Base-by-base conservation (phyloP, 1,139 yeast genomes). In the Taphrina communis region DNA sequence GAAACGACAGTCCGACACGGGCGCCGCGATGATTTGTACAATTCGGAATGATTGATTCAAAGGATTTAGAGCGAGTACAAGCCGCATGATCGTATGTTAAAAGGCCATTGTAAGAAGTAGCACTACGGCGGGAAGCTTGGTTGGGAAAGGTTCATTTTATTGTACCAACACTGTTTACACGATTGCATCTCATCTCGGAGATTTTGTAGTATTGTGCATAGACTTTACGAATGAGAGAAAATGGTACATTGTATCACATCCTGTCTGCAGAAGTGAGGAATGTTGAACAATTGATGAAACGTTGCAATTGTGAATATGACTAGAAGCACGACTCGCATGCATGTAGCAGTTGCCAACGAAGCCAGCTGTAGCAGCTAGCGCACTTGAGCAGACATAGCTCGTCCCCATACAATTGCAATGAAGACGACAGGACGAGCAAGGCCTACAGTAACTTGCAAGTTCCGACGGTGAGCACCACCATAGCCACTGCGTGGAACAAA, bases 71-170 rank as follows among this genome's bases (percentile, higher is more conserved):
- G 53, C 53, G 53, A 50, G 53, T 50, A 50, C 36, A 19, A 25
- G 53, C 53, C 53, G n/a, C 53, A 50, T 50, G 9, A 50, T 21
- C 36, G 36, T 11, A 50, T 50, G 53, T 21, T 50, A 4, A 50
- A 25, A 50, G 53, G 53, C 11, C 53, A 50, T 21, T 50, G 53
- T 50, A 50, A 50, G 53, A 50, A 50, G 53, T 50, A 50, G 53
- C 53, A 50, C 36, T 50, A 50, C 53, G 36, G 53, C 53, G 53
- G 53, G 53, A 50, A 25, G 6, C 36, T 50, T 50, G 53, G 53
- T 50, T 25, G 11, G 53, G 53, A 11, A 21, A 1, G 6, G 36
- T 31, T 50, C 53, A 50, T 50, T 50, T 50, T 25, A 25, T 50
- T 50, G 53, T 50, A 50, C 36, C 36, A 50, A 50, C 9, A 50